These are phyloP conservation scores for Conticribra guillardii DNA, from an alignment of 108 stramenopile genomes.

Conservation along the genomic window DNA sequence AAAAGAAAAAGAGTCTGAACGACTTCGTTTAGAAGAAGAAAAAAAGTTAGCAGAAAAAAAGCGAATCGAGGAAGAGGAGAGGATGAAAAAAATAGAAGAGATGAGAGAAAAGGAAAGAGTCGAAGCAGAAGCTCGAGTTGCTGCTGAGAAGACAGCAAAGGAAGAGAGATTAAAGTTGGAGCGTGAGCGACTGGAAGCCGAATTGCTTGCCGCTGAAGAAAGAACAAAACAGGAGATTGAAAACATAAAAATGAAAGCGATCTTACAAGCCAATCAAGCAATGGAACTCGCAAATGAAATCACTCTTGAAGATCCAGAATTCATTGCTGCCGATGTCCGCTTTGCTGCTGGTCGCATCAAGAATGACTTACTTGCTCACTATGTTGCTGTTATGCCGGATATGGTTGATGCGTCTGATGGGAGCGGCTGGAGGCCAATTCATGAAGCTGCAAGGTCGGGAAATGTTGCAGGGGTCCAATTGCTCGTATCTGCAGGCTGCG, in stretches of 20 bases:
- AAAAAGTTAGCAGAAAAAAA: not conserved
- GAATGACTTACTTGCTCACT: constrained; percentile 36
- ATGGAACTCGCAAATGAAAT: constrained; percentile 15
- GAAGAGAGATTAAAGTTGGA: constrained; percentile 11
- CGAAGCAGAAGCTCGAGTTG: constrained; percentile 20
- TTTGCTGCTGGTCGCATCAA: constrained; percentile 24
- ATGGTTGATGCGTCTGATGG: constrained; percentile 39
- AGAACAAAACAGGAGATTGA: not conserved
- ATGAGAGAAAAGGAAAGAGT: not conserved
- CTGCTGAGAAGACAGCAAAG: constrained; percentile 1
- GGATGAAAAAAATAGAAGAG: constrained; percentile 2
- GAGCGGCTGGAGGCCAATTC: constrained; percentile 52
- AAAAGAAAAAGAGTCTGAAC: not conserved
- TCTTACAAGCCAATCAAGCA: constrained; percentile 12
- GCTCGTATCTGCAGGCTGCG: constrained; percentile 33
- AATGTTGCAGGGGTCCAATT: constrained; percentile 42
- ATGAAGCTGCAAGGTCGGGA: constrained; percentile 53
- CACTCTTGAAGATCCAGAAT: constrained; percentile 4
- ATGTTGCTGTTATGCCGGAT: constrained; percentile 21
- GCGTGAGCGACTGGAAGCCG: constrained; percentile 15
- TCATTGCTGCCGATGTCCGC: constrained; percentile 26
- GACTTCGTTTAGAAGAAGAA: constrained; percentile 1
- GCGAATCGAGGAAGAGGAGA: constrained; percentile 1
- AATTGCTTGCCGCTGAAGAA: not conserved
- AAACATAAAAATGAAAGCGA: constrained; percentile 2